Evolutionary conservation across 2,329 filamentous ascomycete genomes (phyloP).

Genomic region (Phialocephala sp.): DNA sequence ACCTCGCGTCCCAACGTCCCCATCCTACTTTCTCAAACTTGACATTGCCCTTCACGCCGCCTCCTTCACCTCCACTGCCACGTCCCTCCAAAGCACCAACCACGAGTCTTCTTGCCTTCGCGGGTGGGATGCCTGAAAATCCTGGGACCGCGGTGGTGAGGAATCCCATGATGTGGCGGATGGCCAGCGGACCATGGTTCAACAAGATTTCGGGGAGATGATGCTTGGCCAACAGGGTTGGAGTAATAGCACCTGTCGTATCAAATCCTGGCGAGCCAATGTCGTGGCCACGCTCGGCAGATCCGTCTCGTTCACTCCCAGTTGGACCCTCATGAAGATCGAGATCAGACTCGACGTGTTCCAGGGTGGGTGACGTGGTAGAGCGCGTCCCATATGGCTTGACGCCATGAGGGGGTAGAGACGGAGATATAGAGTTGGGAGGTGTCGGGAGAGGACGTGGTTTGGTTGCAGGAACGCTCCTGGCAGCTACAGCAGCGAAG

Average conservation of each 20-base stretch:
- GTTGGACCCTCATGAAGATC: conserved; percentile 77
- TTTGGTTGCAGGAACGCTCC: conserved; percentile 61
- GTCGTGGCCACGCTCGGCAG: conserved; percentile 26
- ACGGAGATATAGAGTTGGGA: conserved; percentile 93
- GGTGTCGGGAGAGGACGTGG: conserved; percentile 80
- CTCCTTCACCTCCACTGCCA: conserved; percentile 60
- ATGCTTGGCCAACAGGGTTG: conserved; percentile 83
- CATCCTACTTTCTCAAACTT: conserved; percentile 96
- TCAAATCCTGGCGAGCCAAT: conserved; percentile 57
- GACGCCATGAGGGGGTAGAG: conserved; percentile 80
- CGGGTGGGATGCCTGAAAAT: conserved; percentile 85
- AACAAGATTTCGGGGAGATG: conserved; percentile 91
- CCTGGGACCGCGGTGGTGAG: conserved; percentile 92
- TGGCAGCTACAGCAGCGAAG: conserved; percentile 75
- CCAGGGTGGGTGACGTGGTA: conserved; percentile 45
- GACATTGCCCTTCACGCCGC: conserved; percentile 71
- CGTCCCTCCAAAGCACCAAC: conserved; percentile 91
- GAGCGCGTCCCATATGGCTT: conserved; percentile 61
- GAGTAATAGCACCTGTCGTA: conserved; percentile 81
- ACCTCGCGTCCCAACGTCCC: conserved; percentile 91
- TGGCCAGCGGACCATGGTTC: conserved; percentile 87
- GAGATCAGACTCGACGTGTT: conserved; percentile 82
- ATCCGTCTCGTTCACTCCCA: conserved; percentile 42
- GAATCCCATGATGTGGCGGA: conserved; percentile 94
- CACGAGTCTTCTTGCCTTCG: conserved; percentile 88